Evolutionary conservation across 2,329 filamentous ascomycete species (phyloP).

Genomic region (Aspergillus latus): DNA sequence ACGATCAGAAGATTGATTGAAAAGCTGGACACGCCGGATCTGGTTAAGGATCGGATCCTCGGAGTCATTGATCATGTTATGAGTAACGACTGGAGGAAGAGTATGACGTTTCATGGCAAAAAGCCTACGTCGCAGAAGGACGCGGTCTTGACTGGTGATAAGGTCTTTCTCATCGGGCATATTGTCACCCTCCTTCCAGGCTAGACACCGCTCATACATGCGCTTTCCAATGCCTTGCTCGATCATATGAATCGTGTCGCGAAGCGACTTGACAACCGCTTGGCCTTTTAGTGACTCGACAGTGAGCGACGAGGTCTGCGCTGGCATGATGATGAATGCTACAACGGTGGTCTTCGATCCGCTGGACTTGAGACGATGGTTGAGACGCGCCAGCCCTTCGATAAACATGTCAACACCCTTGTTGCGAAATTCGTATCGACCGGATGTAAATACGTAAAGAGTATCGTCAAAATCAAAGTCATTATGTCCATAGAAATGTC

Average conservation of each 20-base stretch:
- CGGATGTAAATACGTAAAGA: constrained; percentile 94
- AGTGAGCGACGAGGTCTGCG: constrained; percentile 89
- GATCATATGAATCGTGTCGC: constrained; percentile 90
- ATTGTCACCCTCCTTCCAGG: constrained; percentile 92
- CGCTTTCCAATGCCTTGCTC: constrained; percentile 89
- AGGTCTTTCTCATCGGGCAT: constrained; percentile 97
- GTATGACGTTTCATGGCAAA: constrained; percentile 95
- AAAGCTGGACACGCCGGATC: constrained; percentile 90
- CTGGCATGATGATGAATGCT: constrained; percentile 98
- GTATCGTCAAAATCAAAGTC: constrained; percentile 97
- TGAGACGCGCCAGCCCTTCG: constrained; percentile 88
- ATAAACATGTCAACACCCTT: constrained; percentile 99
- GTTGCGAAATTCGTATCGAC: constrained; percentile 95
- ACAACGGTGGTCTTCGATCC: constrained; percentile 93
- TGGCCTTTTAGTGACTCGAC: constrained; percentile 96
- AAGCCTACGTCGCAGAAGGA: constrained; percentile 82
- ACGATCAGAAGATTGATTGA: constrained; percentile 91
- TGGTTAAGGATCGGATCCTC: constrained; percentile 96
- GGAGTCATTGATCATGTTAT: constrained; percentile 95
- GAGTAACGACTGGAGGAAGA: constrained; percentile 92
- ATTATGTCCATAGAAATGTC: constrained; percentile 97
- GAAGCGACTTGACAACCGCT: constrained; percentile 92
- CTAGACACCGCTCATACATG: constrained; percentile 89
- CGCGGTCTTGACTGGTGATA: constrained; percentile 86
- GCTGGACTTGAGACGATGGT: constrained; percentile 81